Evolutionary conservation across 805 yeast genomes (phyloP).

Genomic region (Hemisphaericaspora nanyangensis): DNA sequence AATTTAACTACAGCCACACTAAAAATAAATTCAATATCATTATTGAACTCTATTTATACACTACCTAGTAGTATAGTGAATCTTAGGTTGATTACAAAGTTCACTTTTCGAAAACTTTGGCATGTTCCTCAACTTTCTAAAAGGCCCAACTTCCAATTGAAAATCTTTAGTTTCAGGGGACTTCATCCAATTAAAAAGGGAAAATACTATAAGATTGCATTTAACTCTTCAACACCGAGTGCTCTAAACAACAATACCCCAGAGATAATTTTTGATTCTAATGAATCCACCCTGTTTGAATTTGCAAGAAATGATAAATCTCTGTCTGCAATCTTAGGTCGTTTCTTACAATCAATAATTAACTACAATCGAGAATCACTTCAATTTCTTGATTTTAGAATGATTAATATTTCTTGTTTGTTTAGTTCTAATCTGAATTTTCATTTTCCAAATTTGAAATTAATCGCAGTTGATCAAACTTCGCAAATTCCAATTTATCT

Average conservation of each 20-base stretch:
- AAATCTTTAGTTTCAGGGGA: neutral
- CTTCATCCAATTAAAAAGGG: neutral
- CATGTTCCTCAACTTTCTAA: neutral
- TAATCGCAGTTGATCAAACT: conserved; percentile 20
- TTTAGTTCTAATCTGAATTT: conserved; percentile 3
- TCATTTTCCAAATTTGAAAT: conserved; percentile 14
- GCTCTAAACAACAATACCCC: neutral
- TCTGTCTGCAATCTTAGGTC: neutral
- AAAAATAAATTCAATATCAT: neutral
- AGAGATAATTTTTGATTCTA: neutral
- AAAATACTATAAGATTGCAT: neutral
- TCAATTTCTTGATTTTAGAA: conserved; percentile 2
- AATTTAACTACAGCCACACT: conserved; percentile 1
- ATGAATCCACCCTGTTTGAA: neutral
- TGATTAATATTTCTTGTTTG: conserved; percentile 14
- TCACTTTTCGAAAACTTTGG: neutral
- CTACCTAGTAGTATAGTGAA: conserved; percentile 2
- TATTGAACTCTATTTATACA: neutral
- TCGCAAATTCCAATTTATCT: neutral
- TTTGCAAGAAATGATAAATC: neutral
- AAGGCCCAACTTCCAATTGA: neutral
- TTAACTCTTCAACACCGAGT: neutral
- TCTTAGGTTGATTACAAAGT: conserved; percentile 1
- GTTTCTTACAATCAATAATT: neutral
- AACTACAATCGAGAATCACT: neutral